Evolutionary conservation across 805 yeast species (phyloP).

Genomic region (Hanseniaspora nectarophila): DNA sequence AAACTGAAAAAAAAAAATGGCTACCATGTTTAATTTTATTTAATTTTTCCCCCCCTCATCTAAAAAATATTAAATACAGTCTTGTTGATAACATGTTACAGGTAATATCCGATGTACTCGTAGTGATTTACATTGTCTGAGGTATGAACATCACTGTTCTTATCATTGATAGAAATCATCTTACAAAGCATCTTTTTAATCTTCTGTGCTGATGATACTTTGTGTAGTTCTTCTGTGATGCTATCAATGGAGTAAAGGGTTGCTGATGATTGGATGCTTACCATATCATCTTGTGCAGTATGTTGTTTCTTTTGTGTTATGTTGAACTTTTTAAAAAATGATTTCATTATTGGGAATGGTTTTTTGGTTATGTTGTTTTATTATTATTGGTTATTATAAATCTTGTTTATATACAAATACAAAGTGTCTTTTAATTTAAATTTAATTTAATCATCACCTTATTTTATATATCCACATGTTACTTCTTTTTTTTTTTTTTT

Average conservation of each 20-base stretch:
- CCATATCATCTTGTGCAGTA: background rate
- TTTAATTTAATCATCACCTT: no score
- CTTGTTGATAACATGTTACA: no score
- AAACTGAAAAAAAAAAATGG: no score
- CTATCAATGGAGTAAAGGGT: background rate
- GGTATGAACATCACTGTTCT: background rate
- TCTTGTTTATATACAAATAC: no score
- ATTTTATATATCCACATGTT: no score
- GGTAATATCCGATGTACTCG: background rate
- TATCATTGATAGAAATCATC: background rate
- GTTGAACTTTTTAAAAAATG: background rate
- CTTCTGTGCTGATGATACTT: background rate
- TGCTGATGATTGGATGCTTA: background rate
- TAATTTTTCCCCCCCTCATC: no score
- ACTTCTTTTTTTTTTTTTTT: no score
- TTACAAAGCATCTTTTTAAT: background rate
- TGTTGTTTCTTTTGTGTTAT: background rate
- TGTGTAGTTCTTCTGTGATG: background rate
- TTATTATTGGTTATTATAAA: no score
- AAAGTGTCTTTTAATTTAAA: no score
- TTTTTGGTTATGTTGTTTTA: background rate
- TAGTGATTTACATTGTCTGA: conserved; percentile 2
- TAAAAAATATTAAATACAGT: no score
- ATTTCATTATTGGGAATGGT: background rate
- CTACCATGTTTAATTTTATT: no score